Conservation (phyloP, 1,284 basidiomycete species). For the Mycena sp. region DNA sequence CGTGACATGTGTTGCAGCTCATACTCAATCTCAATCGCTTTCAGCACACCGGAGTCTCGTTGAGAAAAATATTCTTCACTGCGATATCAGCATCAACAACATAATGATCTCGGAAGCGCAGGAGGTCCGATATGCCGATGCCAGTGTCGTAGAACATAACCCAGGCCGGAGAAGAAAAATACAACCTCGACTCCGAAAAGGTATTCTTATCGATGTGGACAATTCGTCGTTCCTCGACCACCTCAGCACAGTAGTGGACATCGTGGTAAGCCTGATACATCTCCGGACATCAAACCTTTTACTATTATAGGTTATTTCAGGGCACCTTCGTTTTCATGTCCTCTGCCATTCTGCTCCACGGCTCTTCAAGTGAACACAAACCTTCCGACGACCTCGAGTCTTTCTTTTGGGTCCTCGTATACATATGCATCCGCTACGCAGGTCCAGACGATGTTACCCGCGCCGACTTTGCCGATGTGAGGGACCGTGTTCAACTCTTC, state of each 20-base stretch:
- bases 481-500: neutral
- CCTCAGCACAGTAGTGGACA: slow-evolving; percentile 1
- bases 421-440: slow-evolving; percentile 15
- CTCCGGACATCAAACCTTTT: too few relatives aligned
- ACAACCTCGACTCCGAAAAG: neutral
- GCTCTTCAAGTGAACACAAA: slow-evolving; percentile 9
- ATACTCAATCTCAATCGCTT: neutral
- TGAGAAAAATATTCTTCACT: slow-evolving; percentile 14
- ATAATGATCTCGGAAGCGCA: slow-evolving; percentile 12
- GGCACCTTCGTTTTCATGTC: slow-evolving; percentile 24
- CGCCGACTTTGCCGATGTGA: neutral
- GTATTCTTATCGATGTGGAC: slow-evolving; percentile 21
- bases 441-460: slow-evolving; percentile 15
- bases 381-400: slow-evolving; percentile 20
- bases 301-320: neutral
- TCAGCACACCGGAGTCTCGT: slow-evolving; percentile 16
- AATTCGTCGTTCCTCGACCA: neutral
- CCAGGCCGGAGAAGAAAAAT: neutral
- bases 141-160: too few relatives aligned
- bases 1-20: neutral
- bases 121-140: too few relatives aligned
- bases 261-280: slow-evolving; percentile 2
- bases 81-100: slow-evolving; percentile 26
- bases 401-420: slow-evolving; percentile 22
- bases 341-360: slow-evolving; percentile 5